Evolutionary conservation across 768 basidiomycete genomes (phyloP).

Genomic region (Lactifluus rugatus): DNA sequence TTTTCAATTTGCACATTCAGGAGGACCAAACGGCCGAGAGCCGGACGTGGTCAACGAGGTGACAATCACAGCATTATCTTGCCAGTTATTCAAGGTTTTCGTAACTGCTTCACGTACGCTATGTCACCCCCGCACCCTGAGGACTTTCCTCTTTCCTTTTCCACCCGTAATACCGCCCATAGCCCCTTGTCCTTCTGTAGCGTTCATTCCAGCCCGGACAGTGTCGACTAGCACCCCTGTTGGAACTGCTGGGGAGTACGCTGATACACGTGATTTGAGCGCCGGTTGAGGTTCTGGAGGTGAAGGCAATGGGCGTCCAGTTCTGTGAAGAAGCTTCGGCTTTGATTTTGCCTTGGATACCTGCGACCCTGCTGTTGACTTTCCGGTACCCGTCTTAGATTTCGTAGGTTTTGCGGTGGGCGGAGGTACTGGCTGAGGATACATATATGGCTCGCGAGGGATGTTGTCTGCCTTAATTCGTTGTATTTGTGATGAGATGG

Average conservation of each 20-base stretch:
- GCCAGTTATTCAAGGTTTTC: constrained; percentile 3
- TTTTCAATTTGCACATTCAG: background rate
- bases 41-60: background rate
- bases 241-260: constrained; percentile 17
- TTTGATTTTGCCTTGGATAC: constrained; percentile 21
- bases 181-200: constrained; percentile 11
- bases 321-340: constrained; percentile 19
- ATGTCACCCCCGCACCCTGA: constrained; percentile 15
- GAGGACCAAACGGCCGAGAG: background rate
- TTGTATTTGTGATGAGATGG: constrained; percentile 67
- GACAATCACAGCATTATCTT: background rate
- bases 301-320: constrained; percentile 41
- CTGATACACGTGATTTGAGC: constrained; percentile 44
- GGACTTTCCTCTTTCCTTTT: constrained; percentile 20
- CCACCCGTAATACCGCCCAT: constrained; percentile 12
- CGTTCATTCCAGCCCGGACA: constrained; percentile 19
- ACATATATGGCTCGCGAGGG: constrained; percentile 53
- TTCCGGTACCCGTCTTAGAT: constrained; percentile 17
- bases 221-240: constrained; percentile 18
- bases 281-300: constrained; percentile 73
- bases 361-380: constrained; percentile 22
- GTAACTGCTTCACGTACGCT: background rate
- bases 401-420: constrained; percentile 27
- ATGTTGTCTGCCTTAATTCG: constrained; percentile 57
- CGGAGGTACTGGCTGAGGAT: constrained; percentile 22